Conservation (phyloP, 495 filamentous ascomycete genomes). For the Aspergillus panamensis region DNA sequence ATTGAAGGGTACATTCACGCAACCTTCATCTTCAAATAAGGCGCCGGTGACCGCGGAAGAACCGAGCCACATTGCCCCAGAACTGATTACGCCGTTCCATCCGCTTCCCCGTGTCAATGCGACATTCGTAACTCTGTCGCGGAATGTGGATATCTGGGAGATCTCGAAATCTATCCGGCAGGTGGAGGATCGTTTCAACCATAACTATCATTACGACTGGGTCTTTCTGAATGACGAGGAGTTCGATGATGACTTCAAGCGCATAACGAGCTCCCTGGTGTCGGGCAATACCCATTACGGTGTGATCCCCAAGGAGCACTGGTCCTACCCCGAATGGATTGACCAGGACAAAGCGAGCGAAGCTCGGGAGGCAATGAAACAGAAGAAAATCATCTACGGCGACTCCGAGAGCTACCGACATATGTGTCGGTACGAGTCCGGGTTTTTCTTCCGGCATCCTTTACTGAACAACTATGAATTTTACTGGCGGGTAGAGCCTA, state of each 20-base stretch:
- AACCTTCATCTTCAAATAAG: constrained; percentile 2
- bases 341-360: constrained; percentile 79
- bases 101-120: constrained; percentile 78
- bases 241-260: constrained; percentile 89
- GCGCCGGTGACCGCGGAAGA: constrained; percentile 18
- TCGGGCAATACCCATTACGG: constrained; percentile 90
- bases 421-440: constrained; percentile 92
- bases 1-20: constrained; percentile 11
- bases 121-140: constrained; percentile 92
- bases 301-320: constrained; percentile 77
- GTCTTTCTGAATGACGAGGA: constrained; percentile 96
- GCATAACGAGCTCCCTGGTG: constrained; percentile 81
- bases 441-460: constrained; percentile 86
- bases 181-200: constrained; percentile 96
- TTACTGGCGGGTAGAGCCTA: constrained; percentile 92
- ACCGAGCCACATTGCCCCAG: constrained; percentile 8
- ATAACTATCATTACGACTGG: constrained; percentile 96
- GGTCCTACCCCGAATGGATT: constrained; percentile 85
- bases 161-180: constrained; percentile 92
- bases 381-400: constrained; percentile 89
- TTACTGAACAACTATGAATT: constrained; percentile 83
- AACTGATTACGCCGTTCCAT: constrained; percentile 19
- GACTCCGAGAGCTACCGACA: constrained; percentile 89
- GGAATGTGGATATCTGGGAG: constrained; percentile 93
- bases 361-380: constrained; percentile 78